Percentiles rank a stretch among this genome's conserved stretches.
These are phyloP conservation scores for Stephania japonica DNA, from an alignment of 164 flowering plant genomes.

Conservation along the genomic window DNA sequence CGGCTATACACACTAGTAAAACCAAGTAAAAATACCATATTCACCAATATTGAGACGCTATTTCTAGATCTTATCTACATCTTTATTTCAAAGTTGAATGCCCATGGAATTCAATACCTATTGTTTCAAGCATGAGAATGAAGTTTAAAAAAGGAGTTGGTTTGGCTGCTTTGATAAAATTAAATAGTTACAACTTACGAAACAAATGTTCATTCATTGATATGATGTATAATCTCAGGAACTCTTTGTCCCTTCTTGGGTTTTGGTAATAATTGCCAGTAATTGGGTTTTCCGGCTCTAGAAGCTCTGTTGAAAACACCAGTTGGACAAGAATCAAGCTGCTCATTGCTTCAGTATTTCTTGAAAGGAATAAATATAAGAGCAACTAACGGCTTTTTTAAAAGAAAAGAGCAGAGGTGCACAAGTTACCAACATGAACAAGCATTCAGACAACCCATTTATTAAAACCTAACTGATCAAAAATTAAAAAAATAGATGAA, in stretches of 20 bases:
- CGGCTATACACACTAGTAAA: no score
- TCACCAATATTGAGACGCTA: no score
- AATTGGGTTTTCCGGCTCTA: not conserved
- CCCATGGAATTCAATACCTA: not conserved
- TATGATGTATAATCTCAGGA: not conserved
- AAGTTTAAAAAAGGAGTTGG: not conserved
- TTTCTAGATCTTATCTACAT: no score
- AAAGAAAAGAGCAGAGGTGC: not conserved
- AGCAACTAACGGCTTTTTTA: no score
- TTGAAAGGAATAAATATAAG: no score
- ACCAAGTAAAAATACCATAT: no score
- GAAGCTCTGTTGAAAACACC: not conserved
- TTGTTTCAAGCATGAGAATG: no score
- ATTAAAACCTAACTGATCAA: not conserved
- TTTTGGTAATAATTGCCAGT: not conserved
- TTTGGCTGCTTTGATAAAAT: not conserved
- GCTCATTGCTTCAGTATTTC: no score
- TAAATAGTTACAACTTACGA: no score
- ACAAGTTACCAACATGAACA: not conserved
- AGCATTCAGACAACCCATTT: not conserved
- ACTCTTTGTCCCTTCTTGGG: not conserved
- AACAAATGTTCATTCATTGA: not conserved
- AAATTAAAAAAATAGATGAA: not conserved
- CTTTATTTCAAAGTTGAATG: not conserved
- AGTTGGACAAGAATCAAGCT: not conserved